Evolutionary conservation across 768 basidiomycete species (phyloP), one percentile per base, ranked within the genome.

Genomic region (Suillus variegatus): DNA sequence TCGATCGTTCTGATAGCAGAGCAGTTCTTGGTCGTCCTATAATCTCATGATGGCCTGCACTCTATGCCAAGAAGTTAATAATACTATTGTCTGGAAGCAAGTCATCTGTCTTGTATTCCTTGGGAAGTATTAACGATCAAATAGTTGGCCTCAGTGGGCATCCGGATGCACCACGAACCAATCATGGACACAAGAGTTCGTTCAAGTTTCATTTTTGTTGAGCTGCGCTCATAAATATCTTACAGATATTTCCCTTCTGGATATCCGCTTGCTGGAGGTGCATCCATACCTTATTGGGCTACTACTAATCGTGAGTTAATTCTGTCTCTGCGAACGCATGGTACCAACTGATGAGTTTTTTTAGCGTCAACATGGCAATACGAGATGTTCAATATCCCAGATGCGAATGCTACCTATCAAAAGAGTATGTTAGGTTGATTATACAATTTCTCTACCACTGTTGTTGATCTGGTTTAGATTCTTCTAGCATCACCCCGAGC

Each of bases 21-120:
- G 40, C 43, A 87, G 86, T 56, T 87, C 86, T 1, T 86, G 85
- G 85, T 79, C 82, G 25, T 82, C 80, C 14, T 87, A 87, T 65
- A 88, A 88, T 62, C 74, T 87, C 16, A 72, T 85, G 65, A 81
- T 80, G 69, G 86, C 81, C 9, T 87, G 86, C 60, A 78, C 82
- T 12, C 66, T 78, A 25, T 88, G 86, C 61, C 86, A 88, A 71
- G 77, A 76, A 28, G n/a, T 54, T 10, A 68, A 71, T 4, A 43
- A 60, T 16, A 43, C 12, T 47, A 1, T 64, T 0, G 62, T 80
- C 38, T 16, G 18, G 16, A 64, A 68, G 85, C 82, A 66, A 35
- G 83, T 69, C 63, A 49, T 22, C 38, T 16, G 32, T 51, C 54
- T 62, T 2, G 22, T 25, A 2, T 13, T 13, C n/a, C n/a, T n/a